Evolutionary conservation across 192 early-diverging fungal species (phyloP).

Genomic region (Coemansia aciculifera): DNA sequence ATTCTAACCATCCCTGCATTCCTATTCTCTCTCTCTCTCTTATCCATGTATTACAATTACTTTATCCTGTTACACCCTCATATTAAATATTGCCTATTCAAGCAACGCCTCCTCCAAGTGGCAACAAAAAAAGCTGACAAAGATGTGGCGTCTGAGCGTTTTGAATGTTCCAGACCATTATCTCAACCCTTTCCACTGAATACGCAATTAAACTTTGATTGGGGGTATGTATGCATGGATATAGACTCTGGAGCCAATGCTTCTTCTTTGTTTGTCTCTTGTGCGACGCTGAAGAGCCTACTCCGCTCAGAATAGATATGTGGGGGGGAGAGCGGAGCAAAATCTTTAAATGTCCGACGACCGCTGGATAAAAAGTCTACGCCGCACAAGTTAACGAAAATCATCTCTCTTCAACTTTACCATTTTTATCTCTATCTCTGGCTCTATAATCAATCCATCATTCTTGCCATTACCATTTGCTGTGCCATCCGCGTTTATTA

Average conservation of each 20-base stretch:
- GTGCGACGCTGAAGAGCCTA: background rate
- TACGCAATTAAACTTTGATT: background rate
- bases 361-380: background rate
- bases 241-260: constrained; percentile 1
- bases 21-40: background rate
- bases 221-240: background rate
- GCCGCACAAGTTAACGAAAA: background rate
- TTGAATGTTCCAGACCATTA: background rate
- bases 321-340: too few relatives aligned
- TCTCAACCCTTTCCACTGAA: background rate
- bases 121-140: background rate
- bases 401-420: constrained; percentile 1
- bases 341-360: background rate
- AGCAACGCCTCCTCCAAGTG: background rate
- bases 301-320: background rate
- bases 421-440: background rate
- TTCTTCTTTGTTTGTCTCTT: background rate
- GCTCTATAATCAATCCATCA: background rate
- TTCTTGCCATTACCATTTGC: background rate
- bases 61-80: background rate
- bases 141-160: background rate
- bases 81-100: background rate
- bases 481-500: background rate
- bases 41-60: background rate
- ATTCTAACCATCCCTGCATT: constrained; percentile 12